Evolutionary conservation across 441 rosid genomes (phyloP), one percentile per base, ranked within the genome.

Genomic region (Rhodomyrtus psidioides): DNA sequence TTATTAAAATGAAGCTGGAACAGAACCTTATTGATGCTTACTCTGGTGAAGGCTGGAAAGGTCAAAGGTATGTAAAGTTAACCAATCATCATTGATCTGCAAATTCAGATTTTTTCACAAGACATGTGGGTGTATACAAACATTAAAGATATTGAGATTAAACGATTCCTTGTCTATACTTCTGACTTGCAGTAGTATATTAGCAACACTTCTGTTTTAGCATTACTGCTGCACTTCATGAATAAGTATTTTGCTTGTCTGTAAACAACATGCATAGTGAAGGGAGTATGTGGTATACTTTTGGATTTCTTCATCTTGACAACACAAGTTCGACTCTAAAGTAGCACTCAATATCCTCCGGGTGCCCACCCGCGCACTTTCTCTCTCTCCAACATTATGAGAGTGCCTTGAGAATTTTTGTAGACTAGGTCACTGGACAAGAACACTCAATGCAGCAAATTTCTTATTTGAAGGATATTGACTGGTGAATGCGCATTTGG

Each of bases 21-120:
- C 99, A 97, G 94, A 97, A 96, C 88, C 99, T 96, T 82, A 95
- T 97, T 56, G 99, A 97, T 92, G 99, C 99, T 83, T 97, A 97
- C 86, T 95, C 98, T 26, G 92, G 94, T 49, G 99, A 97, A 93
- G 99, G 99, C 46, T 97, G 99, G 99, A 97, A 97, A 91, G 99
- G 99, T 90, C 99, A 97, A 91, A 97, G 99, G 99, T 97, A 92
- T 83, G 88, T 44, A 60, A 42, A 14, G 51, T 83, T 55, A 28
- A 79, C 59, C 9, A 24, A 39, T 55, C 83, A 39, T 82, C n/a
- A 21, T 34, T 10, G 16, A 34, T 39, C 13, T 39, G 39, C 49
- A 39, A 70, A 34, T 34, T 70, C 49, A 21, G 15, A 39, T 5
- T 70, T 65, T 70, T 34, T 49, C 79, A 39, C 16, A 23, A 21